phyloP scores from a whole-genome alignment of 805 yeast species.

The Candida nonsorbophila region DNA sequence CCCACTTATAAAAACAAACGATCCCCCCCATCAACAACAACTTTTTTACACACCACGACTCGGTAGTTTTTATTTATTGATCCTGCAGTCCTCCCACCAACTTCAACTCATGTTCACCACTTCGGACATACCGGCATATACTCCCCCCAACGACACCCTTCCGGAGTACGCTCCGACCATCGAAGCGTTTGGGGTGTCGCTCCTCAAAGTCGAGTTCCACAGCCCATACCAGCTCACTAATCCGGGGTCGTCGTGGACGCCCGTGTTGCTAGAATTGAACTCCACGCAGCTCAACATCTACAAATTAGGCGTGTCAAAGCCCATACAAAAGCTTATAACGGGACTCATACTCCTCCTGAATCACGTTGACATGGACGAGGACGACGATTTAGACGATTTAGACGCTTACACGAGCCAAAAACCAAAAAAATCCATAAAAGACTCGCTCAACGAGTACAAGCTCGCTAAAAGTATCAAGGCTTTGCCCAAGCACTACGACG shows the following conservation, averaged over 20 bases:
- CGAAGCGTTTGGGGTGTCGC: conserved; percentile 25
- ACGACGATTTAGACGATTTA: conserved; percentile 6
- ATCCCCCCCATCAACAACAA: no score
- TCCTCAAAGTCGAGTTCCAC: conserved; percentile 29
- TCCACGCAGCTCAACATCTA: conserved; percentile 34
- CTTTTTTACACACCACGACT: no score
- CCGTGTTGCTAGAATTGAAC: conserved; percentile 34
- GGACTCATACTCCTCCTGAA: not conserved
- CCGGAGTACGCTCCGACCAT: conserved; percentile 29
- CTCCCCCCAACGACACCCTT: conserved; percentile 15
- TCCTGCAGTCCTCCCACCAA: no score
- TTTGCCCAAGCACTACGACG: conserved; percentile 14
- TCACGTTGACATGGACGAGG: no score
- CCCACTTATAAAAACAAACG: no score
- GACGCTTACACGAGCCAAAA: conserved; percentile 2
- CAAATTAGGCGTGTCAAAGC: conserved; percentile 17
- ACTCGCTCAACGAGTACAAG: conserved; percentile 9
- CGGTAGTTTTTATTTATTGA: no score
- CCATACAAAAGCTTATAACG: conserved; percentile 14
- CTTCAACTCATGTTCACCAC: conserved; percentile 19
- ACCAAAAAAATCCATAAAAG: conserved; percentile 8
- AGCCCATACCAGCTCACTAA: conserved; percentile 30
- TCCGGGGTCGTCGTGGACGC: conserved; percentile 24
- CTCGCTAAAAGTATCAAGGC: conserved; percentile 9
- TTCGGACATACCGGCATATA: conserved; percentile 15